phyloP scores from a whole-genome alignment of 2,329 filamentous ascomycete genomes.

The Aspergillus amoenus region DNA sequence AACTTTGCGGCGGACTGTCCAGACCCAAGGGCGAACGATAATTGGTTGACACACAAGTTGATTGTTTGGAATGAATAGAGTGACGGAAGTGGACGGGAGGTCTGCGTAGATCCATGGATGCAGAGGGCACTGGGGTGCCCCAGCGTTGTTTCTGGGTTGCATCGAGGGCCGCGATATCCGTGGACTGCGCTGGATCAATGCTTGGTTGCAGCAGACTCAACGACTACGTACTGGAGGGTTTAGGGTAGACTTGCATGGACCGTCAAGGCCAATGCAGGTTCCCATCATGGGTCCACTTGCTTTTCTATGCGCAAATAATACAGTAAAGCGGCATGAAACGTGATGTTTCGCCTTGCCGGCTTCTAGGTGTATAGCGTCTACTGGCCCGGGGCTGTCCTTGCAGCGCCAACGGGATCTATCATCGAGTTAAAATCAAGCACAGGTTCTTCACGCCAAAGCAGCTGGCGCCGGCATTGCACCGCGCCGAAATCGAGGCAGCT shows the following conservation, averaged over 20 bases:
- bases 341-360: background rate
- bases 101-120: background rate
- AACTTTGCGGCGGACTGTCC: background rate
- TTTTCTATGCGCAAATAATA: background rate
- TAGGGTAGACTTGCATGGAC: background rate
- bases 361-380: background rate
- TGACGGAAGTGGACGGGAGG: conserved; percentile 1
- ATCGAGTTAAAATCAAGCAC: background rate
- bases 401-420: background rate
- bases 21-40: background rate
- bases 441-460: background rate
- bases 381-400: too few species aligned
- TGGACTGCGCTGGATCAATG: too few species aligned
- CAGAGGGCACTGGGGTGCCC: background rate
- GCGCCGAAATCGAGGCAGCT: background rate
- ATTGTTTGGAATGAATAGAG: background rate
- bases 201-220: too few species aligned
- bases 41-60: background rate
- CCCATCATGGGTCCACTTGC: background rate
- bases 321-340: background rate
- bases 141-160: background rate
- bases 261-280: background rate
- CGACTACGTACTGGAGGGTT: background rate
- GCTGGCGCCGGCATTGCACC: background rate
- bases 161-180: background rate